phyloP scores from a whole-genome alignment of 495 filamentous ascomycete species.

The Hypoxylon rickii region DNA sequence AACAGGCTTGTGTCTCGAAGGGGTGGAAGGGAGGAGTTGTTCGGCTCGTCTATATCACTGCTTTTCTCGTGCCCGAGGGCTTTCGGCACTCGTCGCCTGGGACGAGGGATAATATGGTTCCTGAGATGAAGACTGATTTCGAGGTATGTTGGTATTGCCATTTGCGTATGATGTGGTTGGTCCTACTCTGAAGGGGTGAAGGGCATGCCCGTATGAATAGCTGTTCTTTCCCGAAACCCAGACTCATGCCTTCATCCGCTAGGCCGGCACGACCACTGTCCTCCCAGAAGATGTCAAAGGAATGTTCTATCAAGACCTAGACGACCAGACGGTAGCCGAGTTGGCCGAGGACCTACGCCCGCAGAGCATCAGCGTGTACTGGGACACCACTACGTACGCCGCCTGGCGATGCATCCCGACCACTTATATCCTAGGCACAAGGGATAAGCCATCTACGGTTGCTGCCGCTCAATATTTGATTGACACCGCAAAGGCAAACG shows the following conservation, averaged over 20 bases:
- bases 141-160: too few species aligned
- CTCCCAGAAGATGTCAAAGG: conserved; percentile 25
- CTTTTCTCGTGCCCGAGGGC: conserved; percentile 34
- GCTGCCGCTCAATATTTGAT: conserved; percentile 35
- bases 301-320: conserved; percentile 40
- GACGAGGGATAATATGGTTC: conserved; percentile 40
- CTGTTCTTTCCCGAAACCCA: background rate
- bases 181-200: too few species aligned
- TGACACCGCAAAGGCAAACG: conserved; percentile 19
- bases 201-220: too few species aligned
- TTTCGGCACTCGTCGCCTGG: conserved; percentile 36
- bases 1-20: conserved; percentile 38
- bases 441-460: conserved; percentile 27
- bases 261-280: conserved; percentile 33
- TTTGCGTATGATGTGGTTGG: too few species aligned
- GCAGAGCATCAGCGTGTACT: conserved; percentile 32
- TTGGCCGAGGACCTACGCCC: conserved; percentile 36
- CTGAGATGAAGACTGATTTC: conserved; percentile 43
- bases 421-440: conserved; percentile 36
- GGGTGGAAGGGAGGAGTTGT: conserved; percentile 40
- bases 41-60: conserved; percentile 21
- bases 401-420: conserved; percentile 41
- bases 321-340: conserved; percentile 25
- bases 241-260: background rate
- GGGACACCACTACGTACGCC: conserved; percentile 38